Base-by-base conservation (phyloP, 345 rosid genomes). In the Heritiera fomes region DNA sequence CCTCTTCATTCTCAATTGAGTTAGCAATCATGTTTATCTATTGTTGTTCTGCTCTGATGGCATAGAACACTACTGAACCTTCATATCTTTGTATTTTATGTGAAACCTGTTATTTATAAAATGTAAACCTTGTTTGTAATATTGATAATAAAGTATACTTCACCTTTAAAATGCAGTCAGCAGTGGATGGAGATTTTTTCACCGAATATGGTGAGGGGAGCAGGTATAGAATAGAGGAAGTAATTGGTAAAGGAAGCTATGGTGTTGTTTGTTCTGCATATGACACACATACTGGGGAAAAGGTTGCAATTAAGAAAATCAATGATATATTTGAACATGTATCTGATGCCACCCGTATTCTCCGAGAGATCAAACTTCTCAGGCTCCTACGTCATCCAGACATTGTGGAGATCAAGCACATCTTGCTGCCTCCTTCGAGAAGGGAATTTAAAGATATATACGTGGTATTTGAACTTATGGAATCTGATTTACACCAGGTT, bases 391-490 rank as follows among this genome's bases (percentile, higher is more conserved):
- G 84, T 23, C 88, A 86, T 73, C 88, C 88, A 59, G 88, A 86
- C 77, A 84, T 86, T 28, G 87, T 86, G 66, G 88, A 86, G 55
- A 86, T 86, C 50, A 86, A 86, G 75, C 85, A 84, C 80, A 84
- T 86, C 23, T 78, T 86, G 85, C 64, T 86, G 75, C 88, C 88
- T 32, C 85, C 88, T 41, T 83, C 88, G 9, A 86, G 85, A 80
- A 80, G 87, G 78, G 88, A 86, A 56, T 86, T 86, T 62, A 82
- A 74, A 80, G 88, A 86, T 72, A 82, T 86, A 73, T 86, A 84
- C 49, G 88, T 86, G 64, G 85, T 86, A 49, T 86, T 86, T 84
- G 88, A 86, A 80, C 83, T 86, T 52, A 86, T 86, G 88, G 88
- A 86, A 72, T 86, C 88, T 38, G 88, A 86, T 82, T 84, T 86